Evolutionary conservation across 441 rosid genomes (phyloP).

Genomic region (Jatropha podagrica): DNA sequence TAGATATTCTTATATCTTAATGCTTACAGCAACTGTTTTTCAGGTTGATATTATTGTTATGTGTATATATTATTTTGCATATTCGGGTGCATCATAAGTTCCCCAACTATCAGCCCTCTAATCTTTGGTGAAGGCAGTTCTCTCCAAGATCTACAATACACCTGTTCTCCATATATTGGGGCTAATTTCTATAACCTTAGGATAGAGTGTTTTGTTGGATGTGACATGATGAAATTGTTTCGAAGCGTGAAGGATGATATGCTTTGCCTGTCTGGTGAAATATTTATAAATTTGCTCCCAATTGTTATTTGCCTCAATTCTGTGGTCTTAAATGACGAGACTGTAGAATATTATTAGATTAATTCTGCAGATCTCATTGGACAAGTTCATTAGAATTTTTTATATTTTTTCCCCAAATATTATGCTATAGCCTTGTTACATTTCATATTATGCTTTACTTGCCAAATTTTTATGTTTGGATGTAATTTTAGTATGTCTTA

Average conservation of each 20-base stretch:
- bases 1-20: background rate
- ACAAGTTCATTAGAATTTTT: conserved; percentile 1
- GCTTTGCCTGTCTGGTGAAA: conserved; percentile 1
- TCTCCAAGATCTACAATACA: background rate
- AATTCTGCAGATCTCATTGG: background rate
- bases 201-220: background rate
- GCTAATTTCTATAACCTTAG: background rate
- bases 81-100: background rate
- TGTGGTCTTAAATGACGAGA: too few species aligned
- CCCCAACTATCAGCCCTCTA: background rate
- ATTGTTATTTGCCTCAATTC: background rate
- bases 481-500: background rate
- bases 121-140: background rate
- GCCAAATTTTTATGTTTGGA: background rate
- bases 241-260: background rate
- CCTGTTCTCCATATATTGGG: background rate
- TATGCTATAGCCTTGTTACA: background rate
- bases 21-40: background rate
- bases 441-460: background rate
- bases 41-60: background rate
- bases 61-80: background rate
- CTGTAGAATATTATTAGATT: too few species aligned
- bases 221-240: background rate
- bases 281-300: background rate
- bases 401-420: background rate